Conservation (phyloP, 129 eudicot genomes). For the Calendula officinalis region DNA sequence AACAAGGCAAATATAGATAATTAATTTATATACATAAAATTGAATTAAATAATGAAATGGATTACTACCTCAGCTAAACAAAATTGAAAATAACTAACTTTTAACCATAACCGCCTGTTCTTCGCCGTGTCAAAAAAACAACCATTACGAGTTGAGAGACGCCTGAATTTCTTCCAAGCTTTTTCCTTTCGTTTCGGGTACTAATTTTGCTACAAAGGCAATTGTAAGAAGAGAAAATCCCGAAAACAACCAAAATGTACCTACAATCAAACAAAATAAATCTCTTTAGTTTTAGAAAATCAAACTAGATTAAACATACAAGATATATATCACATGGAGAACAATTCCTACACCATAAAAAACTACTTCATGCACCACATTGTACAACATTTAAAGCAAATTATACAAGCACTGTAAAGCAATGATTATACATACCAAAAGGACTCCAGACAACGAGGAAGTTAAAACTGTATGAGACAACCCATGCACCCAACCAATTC, state of each 20-base stretch:
- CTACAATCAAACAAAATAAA: conserved; percentile 27
- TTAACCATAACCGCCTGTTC: not conserved
- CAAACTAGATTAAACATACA: not conserved
- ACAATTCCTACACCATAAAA: no score
- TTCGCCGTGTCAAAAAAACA: not conserved
- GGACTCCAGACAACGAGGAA: conserved; percentile 78
- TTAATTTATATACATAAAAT: not conserved
- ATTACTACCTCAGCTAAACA: not conserved
- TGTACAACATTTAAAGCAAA: not conserved
- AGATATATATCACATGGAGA: not conserved
- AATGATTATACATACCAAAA: conserved; percentile 37
- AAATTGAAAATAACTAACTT: not conserved
- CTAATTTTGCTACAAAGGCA: conserved; percentile 61
- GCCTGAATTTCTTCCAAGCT: conserved; percentile 83
- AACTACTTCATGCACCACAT: no score
- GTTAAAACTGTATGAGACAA: conserved; percentile 74
- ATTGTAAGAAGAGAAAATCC: conserved; percentile 45
- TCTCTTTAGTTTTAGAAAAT: conserved; percentile 4
- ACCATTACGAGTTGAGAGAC: conserved; percentile 37
- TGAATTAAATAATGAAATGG: not conserved
- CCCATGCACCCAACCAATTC: conserved; percentile 93
- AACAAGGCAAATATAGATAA: conserved; percentile 3
- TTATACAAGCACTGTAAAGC: not conserved
- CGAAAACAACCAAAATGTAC: conserved; percentile 64
- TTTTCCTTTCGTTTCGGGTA: conserved; percentile 87